Percentiles rank a stretch among this genome's conserved stretches.
Evolutionary conservation across 169 alveolate species (phyloP).

Genomic region (Eimeria sp.): DNA sequence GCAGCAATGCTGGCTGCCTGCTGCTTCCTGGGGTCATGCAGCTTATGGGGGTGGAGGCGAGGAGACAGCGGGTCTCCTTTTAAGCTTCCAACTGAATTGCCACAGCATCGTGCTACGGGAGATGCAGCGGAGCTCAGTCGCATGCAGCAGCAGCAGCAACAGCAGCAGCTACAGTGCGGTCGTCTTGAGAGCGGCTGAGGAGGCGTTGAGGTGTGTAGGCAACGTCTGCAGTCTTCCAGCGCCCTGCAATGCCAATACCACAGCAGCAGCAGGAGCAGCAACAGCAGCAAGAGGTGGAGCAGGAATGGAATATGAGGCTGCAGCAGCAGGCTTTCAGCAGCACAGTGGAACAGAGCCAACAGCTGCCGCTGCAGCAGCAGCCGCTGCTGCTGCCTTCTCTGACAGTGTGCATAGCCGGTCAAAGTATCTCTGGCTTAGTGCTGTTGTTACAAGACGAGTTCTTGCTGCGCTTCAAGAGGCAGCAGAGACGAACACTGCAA

Average conservation of each 20-base stretch:
- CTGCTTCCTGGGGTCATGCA: neutral
- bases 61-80: neutral
- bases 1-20: neutral
- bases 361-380: neutral
- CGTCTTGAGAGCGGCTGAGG: neutral
- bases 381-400: neutral
- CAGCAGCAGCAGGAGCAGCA: neutral
- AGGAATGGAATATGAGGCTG: neutral
- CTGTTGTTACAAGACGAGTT: neutral
- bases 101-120: conserved; percentile 2
- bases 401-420: neutral
- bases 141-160: neutral
- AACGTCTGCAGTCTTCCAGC: neutral
- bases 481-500: neutral
- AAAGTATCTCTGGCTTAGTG: conserved; percentile 8
- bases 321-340: neutral
- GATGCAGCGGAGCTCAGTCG: neutral
- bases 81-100: neutral
- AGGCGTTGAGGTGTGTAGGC: conserved; percentile 23
- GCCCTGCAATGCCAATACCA: neutral
- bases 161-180: conserved; percentile 9
- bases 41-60: neutral
- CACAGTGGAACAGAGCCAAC: neutral
- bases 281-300: conserved; percentile 7
- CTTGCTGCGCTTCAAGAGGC: neutral